These are phyloP conservation scores for Ustilago loliicola DNA, from an alignment of 1,284 basidiomycete genomes.

Conservation along the genomic window DNA sequence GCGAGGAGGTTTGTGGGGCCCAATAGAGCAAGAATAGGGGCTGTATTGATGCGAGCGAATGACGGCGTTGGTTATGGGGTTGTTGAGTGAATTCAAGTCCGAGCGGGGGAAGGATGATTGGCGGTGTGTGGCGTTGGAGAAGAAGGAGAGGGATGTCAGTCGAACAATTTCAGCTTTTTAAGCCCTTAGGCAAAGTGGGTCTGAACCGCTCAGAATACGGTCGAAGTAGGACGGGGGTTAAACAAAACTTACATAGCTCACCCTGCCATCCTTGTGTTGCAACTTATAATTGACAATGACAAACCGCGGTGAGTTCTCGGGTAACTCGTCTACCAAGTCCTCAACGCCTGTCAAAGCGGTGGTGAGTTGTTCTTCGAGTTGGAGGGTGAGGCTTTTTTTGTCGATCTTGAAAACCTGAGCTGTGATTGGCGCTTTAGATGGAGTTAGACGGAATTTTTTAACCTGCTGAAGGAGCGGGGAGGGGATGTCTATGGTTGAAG, in stretches of 20 bases:
- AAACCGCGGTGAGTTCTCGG: conserved; percentile 89
- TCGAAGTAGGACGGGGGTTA: neutral
- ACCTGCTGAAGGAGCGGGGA: conserved; percentile 40
- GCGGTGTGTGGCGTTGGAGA: too few relatives aligned
- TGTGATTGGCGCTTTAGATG: conserved; percentile 36
- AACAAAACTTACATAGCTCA: conserved; percentile 75
- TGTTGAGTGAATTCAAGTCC: too few relatives aligned
- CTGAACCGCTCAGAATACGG: neutral
- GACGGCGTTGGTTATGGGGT: too few relatives aligned
- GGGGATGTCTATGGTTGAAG: conserved; percentile 64
- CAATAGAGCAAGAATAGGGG: conserved; percentile 55
- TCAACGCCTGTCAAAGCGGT: conserved; percentile 40
- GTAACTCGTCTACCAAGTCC: conserved; percentile 77
- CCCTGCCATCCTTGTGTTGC: conserved; percentile 84
- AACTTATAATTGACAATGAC: conserved; percentile 86
- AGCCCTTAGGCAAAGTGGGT: too few relatives aligned
- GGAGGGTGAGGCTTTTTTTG: conserved; percentile 56
- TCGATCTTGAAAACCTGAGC: conserved; percentile 67
- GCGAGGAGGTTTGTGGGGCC: conserved; percentile 62
- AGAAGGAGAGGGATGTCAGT: too few relatives aligned
- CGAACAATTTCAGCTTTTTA: too few relatives aligned
- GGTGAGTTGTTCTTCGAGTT: conserved; percentile 61
- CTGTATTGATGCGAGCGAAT: conserved; percentile 4
- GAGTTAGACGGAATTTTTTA: conserved; percentile 57
- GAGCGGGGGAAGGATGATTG: too few relatives aligned